phyloP scores from a whole-genome alignment of 1,139 yeast genomes.

The Debaryomycetaceae sp. region DNA sequence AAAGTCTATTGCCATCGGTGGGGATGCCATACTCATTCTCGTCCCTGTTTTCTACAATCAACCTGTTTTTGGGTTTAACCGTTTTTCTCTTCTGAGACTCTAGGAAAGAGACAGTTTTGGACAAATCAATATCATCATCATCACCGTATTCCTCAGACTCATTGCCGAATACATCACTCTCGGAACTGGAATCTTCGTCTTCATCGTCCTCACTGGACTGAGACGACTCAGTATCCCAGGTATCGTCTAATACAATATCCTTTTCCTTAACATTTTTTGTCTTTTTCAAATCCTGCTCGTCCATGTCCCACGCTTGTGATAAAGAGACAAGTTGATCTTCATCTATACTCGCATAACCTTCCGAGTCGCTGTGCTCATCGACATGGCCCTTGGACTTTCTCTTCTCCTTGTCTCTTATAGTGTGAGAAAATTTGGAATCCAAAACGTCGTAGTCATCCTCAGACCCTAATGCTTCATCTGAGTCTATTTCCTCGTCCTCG shows the following conservation, averaged over 20 bases:
- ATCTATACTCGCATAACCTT: conserved; percentile 59
- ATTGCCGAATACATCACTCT: conserved; percentile 25
- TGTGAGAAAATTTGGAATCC: conserved; percentile 65
- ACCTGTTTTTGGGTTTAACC: conserved; percentile 35
- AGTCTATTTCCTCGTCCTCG: conserved; percentile 68
- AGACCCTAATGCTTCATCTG: conserved; percentile 75
- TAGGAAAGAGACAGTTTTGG: conserved; percentile 29
- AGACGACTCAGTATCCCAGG: conserved; percentile 33
- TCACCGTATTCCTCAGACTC: conserved; percentile 11
- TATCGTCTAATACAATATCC: conserved; percentile 43
- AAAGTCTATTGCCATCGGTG: conserved; percentile 51
- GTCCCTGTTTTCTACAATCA: conserved; percentile 50
- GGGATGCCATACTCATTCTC: conserved; percentile 78
- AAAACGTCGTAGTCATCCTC: conserved; percentile 71
- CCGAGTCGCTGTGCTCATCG: conserved; percentile 26
- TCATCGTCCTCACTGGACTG: conserved; percentile 19
- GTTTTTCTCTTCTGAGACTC: conserved; percentile 30
- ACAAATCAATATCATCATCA: conserved; percentile 32
- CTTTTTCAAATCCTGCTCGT: conserved; percentile 47
- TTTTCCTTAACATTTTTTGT: conserved; percentile 11
- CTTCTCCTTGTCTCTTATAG: conserved; percentile 55
- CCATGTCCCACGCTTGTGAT: conserved; percentile 87
- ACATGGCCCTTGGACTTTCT: conserved; percentile 20
- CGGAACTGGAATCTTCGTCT: conserved; percentile 18
- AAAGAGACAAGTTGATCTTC: conserved; percentile 71